These are phyloP conservation scores for Chlorella sorokiniana DNA, from an alignment of 139 green algal species.

Conservation along the genomic window DNA sequence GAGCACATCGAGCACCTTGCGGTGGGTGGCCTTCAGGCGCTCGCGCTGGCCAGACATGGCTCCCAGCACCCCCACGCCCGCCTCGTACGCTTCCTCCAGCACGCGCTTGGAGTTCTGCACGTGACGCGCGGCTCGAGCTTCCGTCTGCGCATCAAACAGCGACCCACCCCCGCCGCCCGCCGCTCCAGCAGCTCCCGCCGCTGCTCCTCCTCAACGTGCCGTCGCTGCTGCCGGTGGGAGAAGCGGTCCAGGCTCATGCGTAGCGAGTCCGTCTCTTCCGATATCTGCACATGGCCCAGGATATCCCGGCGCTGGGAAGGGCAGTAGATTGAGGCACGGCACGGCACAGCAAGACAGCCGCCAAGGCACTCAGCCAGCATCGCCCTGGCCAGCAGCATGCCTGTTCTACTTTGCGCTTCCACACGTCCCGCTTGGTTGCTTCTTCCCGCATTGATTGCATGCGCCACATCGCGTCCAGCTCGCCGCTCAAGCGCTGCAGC, in stretches of 20 bases:
- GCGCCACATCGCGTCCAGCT: conserved; percentile 83
- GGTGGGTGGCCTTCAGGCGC: conserved; percentile 82
- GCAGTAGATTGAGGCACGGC: not conserved
- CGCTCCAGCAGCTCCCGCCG: conserved; percentile 75
- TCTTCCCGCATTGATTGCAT: conserved; percentile 79
- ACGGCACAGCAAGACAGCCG: no score
- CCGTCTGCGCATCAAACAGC: conserved; percentile 56
- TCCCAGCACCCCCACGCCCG: conserved; percentile 69
- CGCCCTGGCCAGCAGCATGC: not conserved
- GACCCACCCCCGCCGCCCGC: conserved; percentile 28
- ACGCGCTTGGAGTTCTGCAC: conserved; percentile 65
- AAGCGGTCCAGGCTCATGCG: conserved; percentile 49
- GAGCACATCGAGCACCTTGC: conserved; percentile 84
- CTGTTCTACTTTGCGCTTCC: conserved; percentile 84
- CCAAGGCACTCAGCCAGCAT: not conserved
- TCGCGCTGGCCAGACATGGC: conserved; percentile 81
- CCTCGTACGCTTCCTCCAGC: conserved; percentile 81
- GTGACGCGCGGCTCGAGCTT: conserved; percentile 55
- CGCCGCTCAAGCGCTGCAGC: conserved; percentile 64
- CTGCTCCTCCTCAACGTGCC: conserved; percentile 57
- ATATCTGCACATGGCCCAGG: conserved; percentile 36
- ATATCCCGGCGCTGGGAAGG: not conserved
- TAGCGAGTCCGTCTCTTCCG: conserved; percentile 76
- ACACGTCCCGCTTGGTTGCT: conserved; percentile 67
- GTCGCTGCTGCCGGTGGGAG: conserved; percentile 32